Conservation (phyloP, 2,329 filamentous ascomycete genomes). For the Verticillium longisporum region DNA sequence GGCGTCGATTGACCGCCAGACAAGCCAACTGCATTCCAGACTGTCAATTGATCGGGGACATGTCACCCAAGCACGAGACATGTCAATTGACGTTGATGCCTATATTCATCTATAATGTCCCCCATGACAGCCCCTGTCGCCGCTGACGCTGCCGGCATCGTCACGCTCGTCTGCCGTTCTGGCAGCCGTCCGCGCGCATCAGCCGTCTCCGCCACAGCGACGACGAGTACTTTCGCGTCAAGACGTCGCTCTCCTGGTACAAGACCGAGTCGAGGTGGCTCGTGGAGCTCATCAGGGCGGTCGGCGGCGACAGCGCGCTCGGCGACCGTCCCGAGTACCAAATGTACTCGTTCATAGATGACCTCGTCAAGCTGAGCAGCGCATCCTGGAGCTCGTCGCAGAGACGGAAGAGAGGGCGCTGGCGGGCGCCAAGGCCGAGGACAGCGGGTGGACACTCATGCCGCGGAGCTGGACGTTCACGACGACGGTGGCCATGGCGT, state of each 20-base stretch:
- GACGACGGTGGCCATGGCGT: constrained; percentile 35
- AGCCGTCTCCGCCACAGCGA: constrained; percentile 38
- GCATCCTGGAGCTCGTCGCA: constrained; percentile 35
- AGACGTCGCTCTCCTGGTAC: constrained; percentile 38
- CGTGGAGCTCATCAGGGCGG: constrained; percentile 27
- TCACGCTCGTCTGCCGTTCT: constrained; percentile 39
- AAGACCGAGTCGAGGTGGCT: constrained; percentile 42
- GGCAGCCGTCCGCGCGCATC: constrained; percentile 31
- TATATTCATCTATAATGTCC: neutral
- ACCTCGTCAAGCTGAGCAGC: constrained; percentile 33
- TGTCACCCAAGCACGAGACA: neutral
- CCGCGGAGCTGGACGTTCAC: constrained; percentile 28
- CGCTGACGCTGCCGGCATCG: constrained; percentile 35
- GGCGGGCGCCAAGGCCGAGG: constrained; percentile 11
- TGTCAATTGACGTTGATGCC: neutral
- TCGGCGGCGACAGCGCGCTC: constrained; percentile 7
- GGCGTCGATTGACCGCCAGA: too few relatives aligned
- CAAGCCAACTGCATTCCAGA: too few relatives aligned
- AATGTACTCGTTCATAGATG: constrained; percentile 41
- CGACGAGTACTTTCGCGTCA: constrained; percentile 39
- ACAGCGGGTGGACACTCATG: constrained; percentile 28
- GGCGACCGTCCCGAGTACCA: constrained; percentile 28
- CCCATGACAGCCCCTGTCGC: constrained; percentile 34
- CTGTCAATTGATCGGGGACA: neutral
- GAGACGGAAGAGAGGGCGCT: constrained; percentile 29